A percentile compares a stretch with the other conserved stretches of the same genome.
Evolutionary conservation across 306 rosid genomes (phyloP).

Genomic region (Vigna radiata): DNA sequence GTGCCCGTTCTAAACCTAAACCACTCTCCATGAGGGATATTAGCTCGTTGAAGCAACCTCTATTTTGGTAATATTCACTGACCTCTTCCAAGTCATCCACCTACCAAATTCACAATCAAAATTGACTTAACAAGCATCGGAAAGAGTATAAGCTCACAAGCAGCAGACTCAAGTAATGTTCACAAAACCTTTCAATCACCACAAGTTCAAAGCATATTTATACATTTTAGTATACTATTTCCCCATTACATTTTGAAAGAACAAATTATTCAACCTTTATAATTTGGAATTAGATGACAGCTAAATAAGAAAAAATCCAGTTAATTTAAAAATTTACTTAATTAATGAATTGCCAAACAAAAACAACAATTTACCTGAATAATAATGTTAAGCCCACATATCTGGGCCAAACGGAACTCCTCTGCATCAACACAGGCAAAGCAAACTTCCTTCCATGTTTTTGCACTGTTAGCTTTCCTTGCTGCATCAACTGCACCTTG

Average conservation of each 20-base stretch:
- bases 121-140: slow-evolving; percentile 18
- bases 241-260: slow-evolving; percentile 28
- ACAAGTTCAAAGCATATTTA: slow-evolving; percentile 24
- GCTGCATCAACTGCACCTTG: slow-evolving; percentile 99
- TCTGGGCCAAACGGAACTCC: slow-evolving; percentile 99
- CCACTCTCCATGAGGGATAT: slow-evolving; percentile 99
- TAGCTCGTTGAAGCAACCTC: slow-evolving; percentile 97
- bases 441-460: slow-evolving; percentile 99
- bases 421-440: slow-evolving; percentile 99
- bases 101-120: slow-evolving; percentile 52
- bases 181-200: slow-evolving; percentile 31
- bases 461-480: slow-evolving; percentile 96
- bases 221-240: slow-evolving; percentile 23
- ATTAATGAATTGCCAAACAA: slow-evolving; percentile 24
- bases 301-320: slow-evolving; percentile 4
- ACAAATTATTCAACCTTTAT: slow-evolving; percentile 22
- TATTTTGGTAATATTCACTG: slow-evolving; percentile 97
- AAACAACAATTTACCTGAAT: slow-evolving; percentile 68
- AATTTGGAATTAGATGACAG: slow-evolving; percentile 9
- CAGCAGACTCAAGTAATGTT: background rate
- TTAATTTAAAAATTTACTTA: slow-evolving; percentile 20
- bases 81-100: slow-evolving; percentile 99
- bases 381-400: slow-evolving; percentile 97
- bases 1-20: slow-evolving; percentile 96
- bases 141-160: background rate